These are phyloP conservation scores for Ophiocordyceps robertsii DNA, from an alignment of 2,329 filamentous ascomycete genomes.

Conservation along the genomic window DNA sequence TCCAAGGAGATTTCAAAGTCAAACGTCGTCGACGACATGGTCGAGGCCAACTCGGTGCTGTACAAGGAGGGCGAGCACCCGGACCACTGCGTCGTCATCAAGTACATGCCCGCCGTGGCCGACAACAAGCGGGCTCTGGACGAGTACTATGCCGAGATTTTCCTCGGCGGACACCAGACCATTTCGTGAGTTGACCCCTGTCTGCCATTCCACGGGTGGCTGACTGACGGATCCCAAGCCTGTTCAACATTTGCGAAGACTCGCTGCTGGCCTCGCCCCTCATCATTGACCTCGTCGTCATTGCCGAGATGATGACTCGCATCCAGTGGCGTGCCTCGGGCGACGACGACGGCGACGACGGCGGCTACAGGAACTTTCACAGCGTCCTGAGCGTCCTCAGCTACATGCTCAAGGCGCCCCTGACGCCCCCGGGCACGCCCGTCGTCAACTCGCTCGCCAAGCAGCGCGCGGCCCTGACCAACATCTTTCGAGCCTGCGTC, in stretches of 20 bases:
- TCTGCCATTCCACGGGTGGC: neutral
- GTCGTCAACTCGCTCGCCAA: conserved; percentile 93
- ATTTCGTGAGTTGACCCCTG: conserved; percentile 49
- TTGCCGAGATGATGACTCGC: conserved; percentile 97
- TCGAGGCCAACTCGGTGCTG: conserved; percentile 82
- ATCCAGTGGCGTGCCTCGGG: conserved; percentile 72
- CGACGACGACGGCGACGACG: conserved; percentile 34
- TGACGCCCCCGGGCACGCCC: conserved; percentile 87
- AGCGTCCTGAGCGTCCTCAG: conserved; percentile 91
- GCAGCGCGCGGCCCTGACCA: conserved; percentile 86
- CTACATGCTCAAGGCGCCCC: conserved; percentile 96
- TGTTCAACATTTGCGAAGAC: conserved; percentile 99
- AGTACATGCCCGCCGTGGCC: conserved; percentile 98
- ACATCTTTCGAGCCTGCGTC: conserved; percentile 97
- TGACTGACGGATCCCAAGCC: conserved; percentile 29
- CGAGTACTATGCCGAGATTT: conserved; percentile 99
- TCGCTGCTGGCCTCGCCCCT: conserved; percentile 89
- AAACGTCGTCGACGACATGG: conserved; percentile 99
- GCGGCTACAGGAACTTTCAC: conserved; percentile 81
- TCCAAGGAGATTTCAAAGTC: conserved; percentile 99
- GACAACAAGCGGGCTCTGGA: conserved; percentile 98
- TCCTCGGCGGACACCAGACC: conserved; percentile 95
- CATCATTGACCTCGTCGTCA: conserved; percentile 89
- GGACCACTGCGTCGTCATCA: conserved; percentile 98
- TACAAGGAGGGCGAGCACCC: conserved; percentile 91